Base-by-base conservation (phyloP, 805 yeast genomes). In the Blastobotrys muscicola region DNA sequence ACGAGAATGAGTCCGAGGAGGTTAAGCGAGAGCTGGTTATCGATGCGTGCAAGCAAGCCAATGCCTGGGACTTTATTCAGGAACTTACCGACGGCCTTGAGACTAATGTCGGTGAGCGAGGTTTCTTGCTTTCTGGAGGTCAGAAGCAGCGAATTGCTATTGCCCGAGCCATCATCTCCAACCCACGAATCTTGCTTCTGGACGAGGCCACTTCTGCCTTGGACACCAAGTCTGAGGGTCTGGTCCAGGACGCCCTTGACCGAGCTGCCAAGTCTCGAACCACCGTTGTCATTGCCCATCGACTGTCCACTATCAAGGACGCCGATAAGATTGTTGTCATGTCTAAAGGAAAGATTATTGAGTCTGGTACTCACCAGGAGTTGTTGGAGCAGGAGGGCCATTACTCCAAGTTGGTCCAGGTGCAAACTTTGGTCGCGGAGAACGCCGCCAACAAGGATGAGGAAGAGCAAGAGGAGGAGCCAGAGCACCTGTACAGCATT, bases 211-310 rank as follows among this genome's bases (percentile, higher is more conserved):
- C 83, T 0, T 75, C 81, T 2, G 82, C 83, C 1, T 61, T 77
- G 32, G 83, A 78, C 54, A 69, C 71, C 56, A 81, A 77, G 56
- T 83, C 94, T 0, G 95, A 85, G 60, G 69, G 80, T 34, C 76
- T 76, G 55, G 85, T 85, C 45, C 94, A 86, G 61, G 54, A 65
- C 6, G 85, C 94, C 3, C 78, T 81, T 45, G 74, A 71, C 20
- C 68, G 63, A 12, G 90, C 85, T 48, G 84, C 86, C 49, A 53
- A 66, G 36, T 71, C 80, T 33, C 80, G 94, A 55, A 85, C 95
- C 3, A 80, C 86, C 33, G 67, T 85, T 52, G 85, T 94, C 52
- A 83, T 85, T 61, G 95, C 95, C 4, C 95, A 85, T 64, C 69
- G 95, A 51, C 69, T 85, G 64, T 75, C 77, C 46, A 80, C 89